Conservation (phyloP, 2,329 filamentous ascomycete genomes). For the Pseudopyricularia javanii region DNA sequence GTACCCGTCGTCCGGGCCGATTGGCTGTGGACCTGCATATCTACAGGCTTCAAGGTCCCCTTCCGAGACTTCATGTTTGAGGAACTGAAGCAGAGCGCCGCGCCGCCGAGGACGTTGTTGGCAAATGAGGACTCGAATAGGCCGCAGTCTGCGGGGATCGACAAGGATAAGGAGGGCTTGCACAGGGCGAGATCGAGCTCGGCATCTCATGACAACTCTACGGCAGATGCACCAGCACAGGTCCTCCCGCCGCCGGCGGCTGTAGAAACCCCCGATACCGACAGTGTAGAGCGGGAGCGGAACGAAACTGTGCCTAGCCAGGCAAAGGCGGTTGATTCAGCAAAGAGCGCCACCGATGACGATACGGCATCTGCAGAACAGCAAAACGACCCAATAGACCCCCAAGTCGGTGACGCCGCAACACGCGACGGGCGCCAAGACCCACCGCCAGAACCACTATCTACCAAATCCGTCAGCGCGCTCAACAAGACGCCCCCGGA, state of each 20-base stretch:
- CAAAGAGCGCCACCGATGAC: not conserved
- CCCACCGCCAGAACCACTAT: conserved; percentile 21
- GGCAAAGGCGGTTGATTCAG: not conserved
- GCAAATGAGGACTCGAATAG: conserved; percentile 2
- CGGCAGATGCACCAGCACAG: not conserved
- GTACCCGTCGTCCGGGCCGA: conserved; percentile 70
- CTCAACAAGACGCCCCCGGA: conserved; percentile 28
- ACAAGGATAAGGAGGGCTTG: not conserved
- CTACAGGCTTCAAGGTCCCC: conserved; percentile 35
- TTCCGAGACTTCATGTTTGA: conserved; percentile 34
- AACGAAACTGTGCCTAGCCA: conserved; percentile 7
- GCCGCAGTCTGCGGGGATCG: conserved; percentile 4
- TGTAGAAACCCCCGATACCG: conserved; percentile 14
- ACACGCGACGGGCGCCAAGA: conserved; percentile 12
- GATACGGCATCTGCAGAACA: not conserved
- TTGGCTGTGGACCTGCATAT: conserved; percentile 80
- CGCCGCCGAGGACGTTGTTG: conserved; percentile 5
- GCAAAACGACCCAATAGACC: not conserved
- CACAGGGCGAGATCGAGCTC: not conserved
- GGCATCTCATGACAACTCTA: not conserved
- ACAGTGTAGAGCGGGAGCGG: conserved; percentile 23
- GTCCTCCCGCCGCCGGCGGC: not conserved
- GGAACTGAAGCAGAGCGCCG: conserved; percentile 23
- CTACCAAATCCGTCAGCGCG: conserved; percentile 25
- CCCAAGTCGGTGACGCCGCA: not conserved